Evolutionary conservation across 1,284 basidiomycete species (phyloP).

Genomic region (Lignosus rhinocerotis): DNA sequence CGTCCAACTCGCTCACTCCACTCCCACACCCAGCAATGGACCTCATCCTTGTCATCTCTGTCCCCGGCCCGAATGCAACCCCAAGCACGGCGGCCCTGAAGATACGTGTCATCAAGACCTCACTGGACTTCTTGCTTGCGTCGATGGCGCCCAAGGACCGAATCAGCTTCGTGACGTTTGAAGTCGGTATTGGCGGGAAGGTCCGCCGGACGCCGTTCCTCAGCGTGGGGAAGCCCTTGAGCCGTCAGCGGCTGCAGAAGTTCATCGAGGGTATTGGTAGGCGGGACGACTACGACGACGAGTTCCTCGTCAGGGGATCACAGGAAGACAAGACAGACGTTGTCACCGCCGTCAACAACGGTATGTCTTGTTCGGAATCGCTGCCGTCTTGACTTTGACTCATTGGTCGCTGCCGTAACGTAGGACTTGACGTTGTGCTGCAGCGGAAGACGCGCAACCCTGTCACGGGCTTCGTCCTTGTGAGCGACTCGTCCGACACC

Average conservation of each 20-base stretch:
- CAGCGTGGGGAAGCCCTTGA: conserved; percentile 66
- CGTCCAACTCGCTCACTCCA: conserved; percentile 76
- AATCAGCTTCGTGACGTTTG: conserved; percentile 85
- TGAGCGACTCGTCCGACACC: conserved; percentile 89
- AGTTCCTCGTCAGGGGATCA: conserved; percentile 75
- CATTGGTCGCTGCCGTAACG: neutral
- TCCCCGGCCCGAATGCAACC: conserved; percentile 74
- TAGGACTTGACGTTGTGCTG: conserved; percentile 88
- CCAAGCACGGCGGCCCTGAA: conserved; percentile 83
- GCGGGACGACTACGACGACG: conserved; percentile 55
- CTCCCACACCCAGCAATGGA: conserved; percentile 88
- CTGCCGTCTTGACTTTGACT: conserved; percentile 1
- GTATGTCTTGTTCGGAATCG: conserved; percentile 42
- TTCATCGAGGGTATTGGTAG: conserved; percentile 75
- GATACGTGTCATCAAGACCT: conserved; percentile 79
- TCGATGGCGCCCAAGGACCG: conserved; percentile 77
- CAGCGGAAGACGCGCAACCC: conserved; percentile 92
- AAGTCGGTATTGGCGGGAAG: conserved; percentile 76
- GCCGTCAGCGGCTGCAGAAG: conserved; percentile 67
- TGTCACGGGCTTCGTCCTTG: conserved; percentile 86
- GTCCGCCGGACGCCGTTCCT: conserved; percentile 91
- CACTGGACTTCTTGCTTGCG: conserved; percentile 82
- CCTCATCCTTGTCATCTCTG: conserved; percentile 87
- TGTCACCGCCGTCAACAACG: conserved; percentile 93
- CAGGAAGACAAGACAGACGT: conserved; percentile 93